Evolutionary conservation across 2,329 filamentous ascomycete genomes (phyloP).

Genomic region (Pseudopyrenochaeta lycopersici): DNA sequence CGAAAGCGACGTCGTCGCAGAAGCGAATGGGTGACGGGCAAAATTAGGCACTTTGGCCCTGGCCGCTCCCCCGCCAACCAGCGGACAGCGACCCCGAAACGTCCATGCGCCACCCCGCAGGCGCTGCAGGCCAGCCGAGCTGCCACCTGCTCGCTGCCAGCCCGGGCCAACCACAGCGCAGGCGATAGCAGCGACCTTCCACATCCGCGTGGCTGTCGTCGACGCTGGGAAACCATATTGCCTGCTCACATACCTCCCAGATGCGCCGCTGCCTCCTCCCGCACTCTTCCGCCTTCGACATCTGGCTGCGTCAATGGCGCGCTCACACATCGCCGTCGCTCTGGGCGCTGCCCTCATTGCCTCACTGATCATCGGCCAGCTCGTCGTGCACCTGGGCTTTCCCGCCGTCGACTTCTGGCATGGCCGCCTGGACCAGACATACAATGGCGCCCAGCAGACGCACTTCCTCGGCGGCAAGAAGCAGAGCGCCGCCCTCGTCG

Average conservation of each 20-base stretch:
- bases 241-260: conserved; percentile 3
- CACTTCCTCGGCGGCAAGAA: conserved; percentile 33
- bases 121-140: background rate
- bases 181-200: conserved; percentile 4
- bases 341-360: conserved; percentile 46
- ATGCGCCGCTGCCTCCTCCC: conserved; percentile 14
- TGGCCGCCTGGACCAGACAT: conserved; percentile 32
- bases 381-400: conserved; percentile 45
- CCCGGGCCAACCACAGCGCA: background rate
- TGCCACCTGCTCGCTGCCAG: background rate
- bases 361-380: conserved; percentile 45
- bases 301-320: conserved; percentile 46
- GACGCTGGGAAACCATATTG: background rate
- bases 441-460: conserved; percentile 32
- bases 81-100: conserved; percentile 13
- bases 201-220: background rate
- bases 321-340: conserved; percentile 50
- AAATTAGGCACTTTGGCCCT: conserved; percentile 19
- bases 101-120: conserved; percentile 20
- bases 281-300: conserved; percentile 27
- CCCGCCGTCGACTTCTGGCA: conserved; percentile 50
- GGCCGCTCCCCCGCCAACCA: conserved; percentile 19
- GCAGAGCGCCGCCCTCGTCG: conserved; percentile 34
- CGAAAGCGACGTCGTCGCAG: conserved; percentile 18
- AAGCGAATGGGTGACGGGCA: conserved; percentile 9